phyloP scores from a whole-genome alignment of 768 basidiomycete genomes.

The Mrakia blollopis region DNA sequence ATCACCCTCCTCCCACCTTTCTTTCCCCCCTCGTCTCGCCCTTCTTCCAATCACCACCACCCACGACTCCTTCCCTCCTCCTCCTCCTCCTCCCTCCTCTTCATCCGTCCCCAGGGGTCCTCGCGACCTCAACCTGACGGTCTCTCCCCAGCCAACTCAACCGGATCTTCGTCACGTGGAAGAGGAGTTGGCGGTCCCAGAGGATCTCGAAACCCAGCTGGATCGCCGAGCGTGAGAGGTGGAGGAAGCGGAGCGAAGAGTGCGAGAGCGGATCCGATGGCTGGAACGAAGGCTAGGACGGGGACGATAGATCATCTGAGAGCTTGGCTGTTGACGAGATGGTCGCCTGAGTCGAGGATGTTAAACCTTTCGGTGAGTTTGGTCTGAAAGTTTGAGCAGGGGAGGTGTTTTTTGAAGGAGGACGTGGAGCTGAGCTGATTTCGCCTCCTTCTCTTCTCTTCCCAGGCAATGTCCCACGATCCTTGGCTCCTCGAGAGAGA shows the following conservation, averaged over 20 bases:
- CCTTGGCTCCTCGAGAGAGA: constrained; percentile 23
- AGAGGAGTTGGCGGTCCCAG: not conserved
- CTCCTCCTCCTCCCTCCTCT: not conserved
- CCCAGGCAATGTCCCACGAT: constrained; percentile 20
- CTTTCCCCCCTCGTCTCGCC: not conserved
- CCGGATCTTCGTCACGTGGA: not conserved
- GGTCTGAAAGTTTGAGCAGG: no score
- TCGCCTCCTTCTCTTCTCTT: not conserved
- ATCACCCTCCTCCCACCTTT: not conserved
- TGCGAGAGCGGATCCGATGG: constrained; percentile 20
- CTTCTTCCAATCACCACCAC: not conserved
- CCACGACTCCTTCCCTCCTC: not conserved
- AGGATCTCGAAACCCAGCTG: not conserved
- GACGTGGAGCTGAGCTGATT: not conserved
- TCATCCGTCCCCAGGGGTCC: not conserved
- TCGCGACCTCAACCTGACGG: not conserved
- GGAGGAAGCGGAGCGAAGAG: constrained; percentile 6
- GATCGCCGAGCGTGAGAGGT: constrained; percentile 19
- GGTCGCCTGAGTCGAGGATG: constrained; percentile 21
- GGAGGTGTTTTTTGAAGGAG: no score
- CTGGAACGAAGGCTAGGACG: constrained; percentile 22
- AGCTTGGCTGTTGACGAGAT: constrained; percentile 21
- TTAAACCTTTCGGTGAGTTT: constrained; percentile 31
- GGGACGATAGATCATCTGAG: constrained; percentile 20
- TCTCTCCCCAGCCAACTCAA: not conserved